These are phyloP conservation scores for Strobilomyces confusus DNA, from an alignment of 768 basidiomycete species.

Conservation along the genomic window DNA sequence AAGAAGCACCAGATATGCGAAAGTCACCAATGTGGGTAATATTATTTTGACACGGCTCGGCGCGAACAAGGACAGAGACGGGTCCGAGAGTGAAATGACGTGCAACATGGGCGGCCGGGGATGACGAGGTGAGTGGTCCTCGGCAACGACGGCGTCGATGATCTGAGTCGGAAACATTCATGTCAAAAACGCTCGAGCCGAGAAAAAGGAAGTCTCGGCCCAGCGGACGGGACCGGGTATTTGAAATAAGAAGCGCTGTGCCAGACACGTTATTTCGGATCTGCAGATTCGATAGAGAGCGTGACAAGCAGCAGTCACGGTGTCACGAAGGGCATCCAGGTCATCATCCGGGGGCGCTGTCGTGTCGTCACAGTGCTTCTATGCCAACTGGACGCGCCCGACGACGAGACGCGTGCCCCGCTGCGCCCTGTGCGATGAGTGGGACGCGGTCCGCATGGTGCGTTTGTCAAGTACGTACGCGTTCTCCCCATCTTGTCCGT, in stretches of 20 bases:
- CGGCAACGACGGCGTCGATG: neutral
- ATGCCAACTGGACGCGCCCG: slow-evolving; percentile 8
- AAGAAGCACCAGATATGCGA: neutral
- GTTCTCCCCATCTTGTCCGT: slow-evolving; percentile 19
- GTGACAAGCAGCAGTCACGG: slow-evolving; percentile 8
- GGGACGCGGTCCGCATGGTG: slow-evolving; percentile 7
- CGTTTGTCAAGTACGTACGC: slow-evolving; percentile 24
- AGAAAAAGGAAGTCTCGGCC: slow-evolving; percentile 12
- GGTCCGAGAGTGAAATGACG: slow-evolving; percentile 21
- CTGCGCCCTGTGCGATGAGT: neutral
- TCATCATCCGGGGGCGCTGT: neutral
- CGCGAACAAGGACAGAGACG: slow-evolving; percentile 12
- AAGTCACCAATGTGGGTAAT: slow-evolving; percentile 10
- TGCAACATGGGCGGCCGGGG: neutral
- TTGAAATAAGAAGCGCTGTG: slow-evolving; percentile 31
- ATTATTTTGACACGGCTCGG: slow-evolving; percentile 1
- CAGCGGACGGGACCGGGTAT: slow-evolving; percentile 9
- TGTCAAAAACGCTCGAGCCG: neutral
- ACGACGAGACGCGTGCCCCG: neutral
- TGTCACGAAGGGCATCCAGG: neutral
- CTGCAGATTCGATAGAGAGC: slow-evolving; percentile 24
- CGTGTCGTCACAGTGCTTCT: neutral
- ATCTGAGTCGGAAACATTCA: slow-evolving; percentile 1
- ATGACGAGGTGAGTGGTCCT: neutral
- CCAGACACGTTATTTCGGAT: slow-evolving; percentile 29